These are phyloP conservation scores for Lasiosphaeria ovina DNA, from an alignment of 495 filamentous ascomycete species.

Conservation along the genomic window DNA sequence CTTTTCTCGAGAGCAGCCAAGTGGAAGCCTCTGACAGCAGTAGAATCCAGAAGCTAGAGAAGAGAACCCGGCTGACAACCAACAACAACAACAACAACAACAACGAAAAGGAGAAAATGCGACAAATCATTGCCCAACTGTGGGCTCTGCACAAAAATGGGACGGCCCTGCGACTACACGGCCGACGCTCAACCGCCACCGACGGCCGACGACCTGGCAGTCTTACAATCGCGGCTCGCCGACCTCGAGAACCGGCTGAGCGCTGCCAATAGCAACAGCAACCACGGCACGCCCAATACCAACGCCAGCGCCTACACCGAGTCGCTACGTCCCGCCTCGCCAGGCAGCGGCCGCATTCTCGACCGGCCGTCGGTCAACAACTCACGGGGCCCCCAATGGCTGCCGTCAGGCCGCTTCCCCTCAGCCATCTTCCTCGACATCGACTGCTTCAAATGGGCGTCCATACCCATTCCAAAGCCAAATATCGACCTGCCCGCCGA, in stretches of 20 bases:
- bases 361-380: neutral
- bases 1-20: too few species aligned
- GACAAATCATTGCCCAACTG: slow-evolving; percentile 47
- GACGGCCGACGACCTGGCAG: slow-evolving; percentile 40
- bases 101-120: slow-evolving; percentile 39
- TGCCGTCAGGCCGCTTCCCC: slow-evolving; percentile 19
- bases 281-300: neutral
- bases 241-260: slow-evolving; percentile 41
- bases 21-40: neutral
- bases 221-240: slow-evolving; percentile 35
- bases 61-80: neutral
- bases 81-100: neutral
- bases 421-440: slow-evolving; percentile 36
- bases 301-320: slow-evolving; percentile 9
- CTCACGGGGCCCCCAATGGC: slow-evolving; percentile 14
- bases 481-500: slow-evolving; percentile 33
- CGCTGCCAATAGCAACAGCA: slow-evolving; percentile 1
- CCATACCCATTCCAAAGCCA: slow-evolving; percentile 31
- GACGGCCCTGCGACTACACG: slow-evolving; percentile 42
- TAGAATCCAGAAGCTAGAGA: neutral
- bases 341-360: neutral
- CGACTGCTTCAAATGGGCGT: slow-evolving; percentile 34
- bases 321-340: slow-evolving; percentile 2
- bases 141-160: slow-evolving; percentile 40
- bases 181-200: slow-evolving; percentile 29